Evolutionary conservation across 345 rosid species (phyloP), one percentile per base, ranked within the genome.

Genomic region (Diplotaxis tenuifolia): DNA sequence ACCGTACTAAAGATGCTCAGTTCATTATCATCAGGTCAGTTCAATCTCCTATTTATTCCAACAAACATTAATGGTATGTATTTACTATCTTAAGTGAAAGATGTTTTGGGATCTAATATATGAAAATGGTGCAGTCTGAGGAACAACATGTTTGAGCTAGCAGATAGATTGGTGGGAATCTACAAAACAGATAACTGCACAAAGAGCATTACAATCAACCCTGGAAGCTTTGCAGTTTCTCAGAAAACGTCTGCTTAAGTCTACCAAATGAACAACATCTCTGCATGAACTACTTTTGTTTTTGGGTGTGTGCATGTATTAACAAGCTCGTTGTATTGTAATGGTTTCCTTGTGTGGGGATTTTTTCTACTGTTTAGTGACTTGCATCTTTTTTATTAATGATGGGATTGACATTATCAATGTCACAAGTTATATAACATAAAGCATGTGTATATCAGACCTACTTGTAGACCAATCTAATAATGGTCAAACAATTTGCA

Each of bases 91-190:
- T n/a, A 19, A 54, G 55, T 23, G 2, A 18, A 28, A 27, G 19
- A 5, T 2, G 15, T 22, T 56, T 15, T 56, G 32, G 49, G 61
- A 7, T 63, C 54, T 76, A 32, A 69, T 27, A 69, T 16, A 47
- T 65, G 47, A 70, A 19, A 34, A 15, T 65, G 74, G 42, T 86
- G 85, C 96, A 95, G 99, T 82, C 88, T 95, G 22, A 82, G 98
- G 72, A 95, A 95, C 88, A 95, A 95, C 85, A 95, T 95, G 99
- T 95, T 95, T 69, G 99, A 95, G 87, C 79, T 90, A 80, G 97
- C 98, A 5, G 97, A 90, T 83, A 87, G 96, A 57, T 87, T 93
- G 52, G 96, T 93, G 11, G 98, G 98, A 50, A 95, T 95, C 72
- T 92, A 92, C 82, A 95, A 95, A 81, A 92, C 99, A 4, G 98